Percentiles rank a stretch among this genome's conserved stretches.
Evolutionary conservation across 2,329 filamentous ascomycete species (phyloP).

Genomic region (Aspergillus ochraceoroseus): DNA sequence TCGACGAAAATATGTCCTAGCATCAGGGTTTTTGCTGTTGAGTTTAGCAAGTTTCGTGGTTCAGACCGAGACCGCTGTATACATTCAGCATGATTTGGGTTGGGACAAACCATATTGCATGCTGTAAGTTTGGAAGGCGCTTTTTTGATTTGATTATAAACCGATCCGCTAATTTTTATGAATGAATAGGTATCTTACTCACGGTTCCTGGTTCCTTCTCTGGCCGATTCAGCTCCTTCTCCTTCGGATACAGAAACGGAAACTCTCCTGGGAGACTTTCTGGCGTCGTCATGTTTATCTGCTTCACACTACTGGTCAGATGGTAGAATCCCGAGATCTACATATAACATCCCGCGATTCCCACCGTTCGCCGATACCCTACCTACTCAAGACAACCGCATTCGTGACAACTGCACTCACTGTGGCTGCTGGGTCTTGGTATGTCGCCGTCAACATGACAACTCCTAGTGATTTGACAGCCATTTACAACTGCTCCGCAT

Average conservation of each 20-base stretch:
- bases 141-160: neutral
- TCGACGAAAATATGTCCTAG: slow-evolving; percentile 78
- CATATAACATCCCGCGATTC: slow-evolving; percentile 50
- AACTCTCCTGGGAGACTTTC: slow-evolving; percentile 75
- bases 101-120: slow-evolving; percentile 99
- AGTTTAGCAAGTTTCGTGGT: slow-evolving; percentile 84
- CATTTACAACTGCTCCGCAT: slow-evolving; percentile 98
- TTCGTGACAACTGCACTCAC: slow-evolving; percentile 82
- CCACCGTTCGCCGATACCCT: slow-evolving; percentile 55
- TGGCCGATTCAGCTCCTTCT: slow-evolving; percentile 82
- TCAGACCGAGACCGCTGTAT: slow-evolving; percentile 91
- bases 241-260: slow-evolving; percentile 71
- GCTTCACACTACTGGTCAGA: slow-evolving; percentile 65
- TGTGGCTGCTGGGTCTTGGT: slow-evolving; percentile 89
- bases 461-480: slow-evolving; percentile 90
- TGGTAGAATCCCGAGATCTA: slow-evolving; percentile 77
- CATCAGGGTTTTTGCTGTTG: slow-evolving; percentile 73
- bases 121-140: slow-evolving; percentile 57
- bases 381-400: slow-evolving; percentile 73
- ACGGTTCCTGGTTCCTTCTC: slow-evolving; percentile 85
- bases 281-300: slow-evolving; percentile 68
- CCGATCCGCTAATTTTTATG: neutral
- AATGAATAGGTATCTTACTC: slow-evolving; percentile 66
- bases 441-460: slow-evolving; percentile 87
- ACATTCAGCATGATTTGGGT: slow-evolving; percentile 84